phyloP scores from a whole-genome alignment of 495 filamentous ascomycete genomes.

The Pyrenopolyporus hunteri region DNA sequence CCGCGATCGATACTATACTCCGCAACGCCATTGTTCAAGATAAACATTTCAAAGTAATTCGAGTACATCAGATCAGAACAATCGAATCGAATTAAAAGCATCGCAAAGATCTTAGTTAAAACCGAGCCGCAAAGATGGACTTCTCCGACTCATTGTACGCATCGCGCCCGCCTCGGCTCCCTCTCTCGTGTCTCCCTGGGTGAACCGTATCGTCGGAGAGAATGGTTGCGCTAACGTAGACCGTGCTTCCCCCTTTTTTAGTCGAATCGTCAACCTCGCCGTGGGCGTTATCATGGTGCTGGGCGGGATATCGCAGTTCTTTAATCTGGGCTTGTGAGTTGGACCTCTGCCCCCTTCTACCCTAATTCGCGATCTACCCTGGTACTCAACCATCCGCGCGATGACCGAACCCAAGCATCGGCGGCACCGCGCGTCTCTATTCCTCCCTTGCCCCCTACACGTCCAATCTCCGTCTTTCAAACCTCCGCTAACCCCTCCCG shows the following conservation, averaged over 20 bases:
- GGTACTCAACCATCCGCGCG: too few relatives aligned
- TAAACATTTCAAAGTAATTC: not conserved
- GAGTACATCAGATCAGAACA: too few relatives aligned
- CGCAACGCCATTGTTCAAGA: conserved; percentile 8
- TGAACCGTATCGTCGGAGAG: not conserved
- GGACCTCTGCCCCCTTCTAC: not conserved
- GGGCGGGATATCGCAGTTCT: conserved; percentile 91
- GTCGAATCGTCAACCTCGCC: conserved; percentile 91
- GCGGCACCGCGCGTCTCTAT: too few relatives aligned
- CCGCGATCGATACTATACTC: not conserved
- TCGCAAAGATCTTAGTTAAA: too few relatives aligned
- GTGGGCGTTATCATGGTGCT: conserved; percentile 88
- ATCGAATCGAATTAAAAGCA: too few relatives aligned
- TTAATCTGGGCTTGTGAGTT: conserved; percentile 63
- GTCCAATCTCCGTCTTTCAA: too few relatives aligned
- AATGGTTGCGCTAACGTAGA: conserved; percentile 27
- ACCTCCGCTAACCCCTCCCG: not conserved
- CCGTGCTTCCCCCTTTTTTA: conserved; percentile 43
- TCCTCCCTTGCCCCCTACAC: not conserved
- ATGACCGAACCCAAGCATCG: too few relatives aligned
- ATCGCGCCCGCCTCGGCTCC: not conserved
- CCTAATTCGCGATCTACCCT: too few relatives aligned
- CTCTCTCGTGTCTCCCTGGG: too few relatives aligned
- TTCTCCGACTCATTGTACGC: conserved; percentile 56
- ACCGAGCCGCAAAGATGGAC: conserved; percentile 46